Percentiles rank a stretch among this genome's conserved stretches.
Conservation (phyloP, 2,329 filamentous ascomycete genomes). For the Colletotrichum paranaense region DNA sequence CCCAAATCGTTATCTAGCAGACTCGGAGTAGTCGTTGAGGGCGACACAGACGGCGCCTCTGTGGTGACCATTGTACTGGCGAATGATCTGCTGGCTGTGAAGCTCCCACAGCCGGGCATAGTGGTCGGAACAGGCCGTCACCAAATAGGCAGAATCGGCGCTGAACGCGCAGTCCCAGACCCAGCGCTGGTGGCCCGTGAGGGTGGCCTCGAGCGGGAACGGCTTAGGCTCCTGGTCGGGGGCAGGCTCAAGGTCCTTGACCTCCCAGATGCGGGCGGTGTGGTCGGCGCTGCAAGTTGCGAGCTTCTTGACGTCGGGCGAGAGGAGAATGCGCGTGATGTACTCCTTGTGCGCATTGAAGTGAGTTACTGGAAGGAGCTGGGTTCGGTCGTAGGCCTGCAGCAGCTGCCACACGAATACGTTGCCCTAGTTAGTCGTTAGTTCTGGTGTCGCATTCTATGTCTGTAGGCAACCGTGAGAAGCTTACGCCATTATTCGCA, state of each 20-base stretch:
- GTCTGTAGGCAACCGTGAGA: background rate
- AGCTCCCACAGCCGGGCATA: slow-evolving; percentile 94
- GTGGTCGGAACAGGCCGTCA: slow-evolving; percentile 93
- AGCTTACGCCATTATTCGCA: slow-evolving; percentile 84
- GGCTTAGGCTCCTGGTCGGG: slow-evolving; percentile 60
- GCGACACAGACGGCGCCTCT: slow-evolving; percentile 92
- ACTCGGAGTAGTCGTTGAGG: slow-evolving; percentile 84
- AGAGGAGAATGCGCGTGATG: slow-evolving; percentile 91
- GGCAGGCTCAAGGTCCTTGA: slow-evolving; percentile 73
- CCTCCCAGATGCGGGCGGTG: slow-evolving; percentile 95
- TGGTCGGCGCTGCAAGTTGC: slow-evolving; percentile 95
- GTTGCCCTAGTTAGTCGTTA: slow-evolving; percentile 73
- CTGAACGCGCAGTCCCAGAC: slow-evolving; percentile 98
- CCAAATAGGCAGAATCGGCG: slow-evolving; percentile 91
- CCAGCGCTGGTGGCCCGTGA: slow-evolving; percentile 93
- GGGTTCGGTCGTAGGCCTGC: slow-evolving; percentile 83
- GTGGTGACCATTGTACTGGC: slow-evolving; percentile 96
- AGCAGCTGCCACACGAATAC: slow-evolving; percentile 98
- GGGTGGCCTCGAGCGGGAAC: slow-evolving; percentile 86
- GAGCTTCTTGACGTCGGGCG: slow-evolving; percentile 92
- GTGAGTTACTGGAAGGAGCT: slow-evolving; percentile 86
- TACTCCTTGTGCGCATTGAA: slow-evolving; percentile 94
- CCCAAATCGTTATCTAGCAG: slow-evolving; percentile 43
- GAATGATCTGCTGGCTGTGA: slow-evolving; percentile 85
- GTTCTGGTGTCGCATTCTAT: background rate